Conservation (phyloP, 2,329 filamentous ascomycete species). For the Monilinia vaccinii-corymbosi region DNA sequence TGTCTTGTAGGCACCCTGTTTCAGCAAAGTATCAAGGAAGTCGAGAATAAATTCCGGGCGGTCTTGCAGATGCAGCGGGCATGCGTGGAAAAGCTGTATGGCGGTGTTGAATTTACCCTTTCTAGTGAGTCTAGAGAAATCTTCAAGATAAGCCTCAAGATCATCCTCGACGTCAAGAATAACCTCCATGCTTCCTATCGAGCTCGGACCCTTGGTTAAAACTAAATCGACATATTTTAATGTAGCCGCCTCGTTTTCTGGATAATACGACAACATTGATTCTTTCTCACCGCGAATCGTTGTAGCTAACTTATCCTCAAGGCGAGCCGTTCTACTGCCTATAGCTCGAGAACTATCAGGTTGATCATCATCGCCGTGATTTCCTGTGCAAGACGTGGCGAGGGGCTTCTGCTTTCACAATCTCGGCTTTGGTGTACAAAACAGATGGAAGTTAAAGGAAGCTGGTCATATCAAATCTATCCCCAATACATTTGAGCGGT, state of each 20-base stretch:
- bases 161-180: not conserved
- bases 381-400: not conserved
- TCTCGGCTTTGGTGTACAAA: not conserved
- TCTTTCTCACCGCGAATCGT: not conserved
- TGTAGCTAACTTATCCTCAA: not conserved
- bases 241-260: not conserved
- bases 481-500: not conserved
- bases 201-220: not conserved
- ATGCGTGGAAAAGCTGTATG: not conserved
- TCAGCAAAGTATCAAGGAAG: not conserved
- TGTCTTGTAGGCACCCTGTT: not conserved
- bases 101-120: not conserved
- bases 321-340: not conserved
- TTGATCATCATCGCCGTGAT: not conserved
- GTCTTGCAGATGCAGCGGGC: not conserved
- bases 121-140: not conserved
- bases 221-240: not conserved
- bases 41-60: not conserved
- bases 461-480: not conserved
- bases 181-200: not conserved
- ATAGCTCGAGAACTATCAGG: too few relatives aligned
- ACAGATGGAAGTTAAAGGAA: not conserved
- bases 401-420: not conserved
- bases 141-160: not conserved
- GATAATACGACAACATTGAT: not conserved